Percentiles rank a stretch among this genome's conserved stretches.
Evolutionary conservation across 495 filamentous ascomycete genomes (phyloP).

Genomic region (Xylaria curta): DNA sequence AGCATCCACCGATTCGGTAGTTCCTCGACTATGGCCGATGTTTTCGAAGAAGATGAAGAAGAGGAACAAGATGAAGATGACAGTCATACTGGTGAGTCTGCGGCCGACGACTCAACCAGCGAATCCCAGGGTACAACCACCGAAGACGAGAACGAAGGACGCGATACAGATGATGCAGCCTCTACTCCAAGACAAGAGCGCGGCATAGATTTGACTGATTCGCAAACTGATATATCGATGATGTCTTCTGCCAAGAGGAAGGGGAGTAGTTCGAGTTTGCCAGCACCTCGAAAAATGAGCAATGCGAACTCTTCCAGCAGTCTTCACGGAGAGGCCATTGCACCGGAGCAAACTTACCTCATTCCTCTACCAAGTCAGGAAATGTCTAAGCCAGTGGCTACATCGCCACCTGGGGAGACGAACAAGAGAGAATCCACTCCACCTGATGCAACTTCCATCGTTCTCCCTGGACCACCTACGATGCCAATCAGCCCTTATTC

Average conservation of each 20-base stretch:
- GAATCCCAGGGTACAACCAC: slow-evolving; percentile 35
- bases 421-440: slow-evolving; percentile 63
- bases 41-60: slow-evolving; percentile 96
- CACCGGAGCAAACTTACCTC: slow-evolving; percentile 42
- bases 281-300: slow-evolving; percentile 39
- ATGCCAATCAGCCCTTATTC: slow-evolving; percentile 61
- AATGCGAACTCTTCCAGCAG: slow-evolving; percentile 48
- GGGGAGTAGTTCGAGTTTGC: slow-evolving; percentile 45
- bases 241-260: slow-evolving; percentile 45
- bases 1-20: slow-evolving; percentile 64
- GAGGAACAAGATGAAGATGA: slow-evolving; percentile 73
- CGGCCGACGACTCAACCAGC: slow-evolving; percentile 31
- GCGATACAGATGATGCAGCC: slow-evolving; percentile 30
- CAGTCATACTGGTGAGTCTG: slow-evolving; percentile 35
- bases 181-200: slow-evolving; percentile 41
- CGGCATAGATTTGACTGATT: slow-evolving; percentile 19
- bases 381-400: slow-evolving; percentile 58
- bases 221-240: slow-evolving; percentile 22
- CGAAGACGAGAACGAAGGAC: slow-evolving; percentile 32
- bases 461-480: slow-evolving; percentile 50
- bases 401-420: slow-evolving; percentile 61
- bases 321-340: slow-evolving; percentile 53
- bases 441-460: slow-evolving; percentile 55
- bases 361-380: slow-evolving; percentile 32
- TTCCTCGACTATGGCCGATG: slow-evolving; percentile 80